Conservation (phyloP, 2,329 filamentous ascomycete genomes). For the Fusarium guadeloupense region DNA sequence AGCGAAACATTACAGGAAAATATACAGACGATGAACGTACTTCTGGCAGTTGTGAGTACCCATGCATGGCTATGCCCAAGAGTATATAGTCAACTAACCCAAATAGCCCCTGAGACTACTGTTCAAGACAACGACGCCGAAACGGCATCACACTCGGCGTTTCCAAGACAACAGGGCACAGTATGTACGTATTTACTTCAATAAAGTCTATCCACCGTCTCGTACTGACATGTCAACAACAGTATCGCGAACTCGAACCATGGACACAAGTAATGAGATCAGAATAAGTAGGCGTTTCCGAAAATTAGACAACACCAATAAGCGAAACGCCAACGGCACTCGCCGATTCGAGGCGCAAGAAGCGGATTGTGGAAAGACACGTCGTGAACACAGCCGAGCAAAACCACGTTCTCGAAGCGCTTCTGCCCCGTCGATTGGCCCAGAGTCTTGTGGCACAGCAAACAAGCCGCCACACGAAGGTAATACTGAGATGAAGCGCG, state of each 20-base stretch:
- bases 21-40: not conserved
- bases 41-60: constrained; percentile 4
- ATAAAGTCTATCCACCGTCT: not conserved
- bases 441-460: constrained; percentile 1
- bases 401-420: not conserved
- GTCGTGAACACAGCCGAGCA: constrained; percentile 6
- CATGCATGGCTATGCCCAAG: not conserved
- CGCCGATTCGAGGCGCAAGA: constrained; percentile 5
- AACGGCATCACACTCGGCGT: not conserved
- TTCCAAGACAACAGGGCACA: constrained; percentile 22
- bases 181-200: constrained; percentile 16
- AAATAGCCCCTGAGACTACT: not conserved
- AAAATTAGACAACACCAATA: constrained; percentile 9
- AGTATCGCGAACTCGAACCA: constrained; percentile 36
- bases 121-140: not conserved
- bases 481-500: constrained; percentile 9
- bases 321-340: not conserved
- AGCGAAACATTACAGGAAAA: not conserved
- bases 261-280: constrained; percentile 41
- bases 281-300: constrained; percentile 46
- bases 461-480: constrained; percentile 1
- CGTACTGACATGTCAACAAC: constrained; percentile 3
- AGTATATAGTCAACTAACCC: constrained; percentile 4
- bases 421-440: not conserved
- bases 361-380: constrained; percentile 2